A percentile compares a stretch with the other conserved stretches of the same genome.
Conservation (phyloP, 1,284 basidiomycete species). For the Ustilago esculenta region DNA sequence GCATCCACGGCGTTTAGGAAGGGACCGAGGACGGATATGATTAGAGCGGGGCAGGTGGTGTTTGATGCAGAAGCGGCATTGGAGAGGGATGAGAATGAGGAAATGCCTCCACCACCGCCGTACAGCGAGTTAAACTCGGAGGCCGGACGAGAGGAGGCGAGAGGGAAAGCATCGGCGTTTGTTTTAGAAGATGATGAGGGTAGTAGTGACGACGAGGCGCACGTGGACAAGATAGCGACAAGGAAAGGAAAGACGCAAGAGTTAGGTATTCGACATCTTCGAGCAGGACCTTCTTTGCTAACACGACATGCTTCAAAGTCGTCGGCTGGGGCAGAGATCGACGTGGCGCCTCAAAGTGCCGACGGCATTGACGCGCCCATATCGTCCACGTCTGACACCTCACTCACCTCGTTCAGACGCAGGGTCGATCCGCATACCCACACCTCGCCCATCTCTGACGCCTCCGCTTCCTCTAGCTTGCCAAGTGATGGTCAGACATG, state of each 20-base stretch:
- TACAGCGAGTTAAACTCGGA: conserved; percentile 16
- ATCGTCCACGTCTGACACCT: too few species aligned
- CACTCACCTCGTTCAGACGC: background rate
- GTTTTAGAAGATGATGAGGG: conserved; percentile 18
- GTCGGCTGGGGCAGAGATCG: conserved; percentile 21
- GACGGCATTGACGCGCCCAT: too few species aligned
- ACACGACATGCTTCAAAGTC: conserved; percentile 22
- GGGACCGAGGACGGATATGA: conserved; percentile 46
- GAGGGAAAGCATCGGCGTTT: conserved; percentile 6
- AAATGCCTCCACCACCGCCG: conserved; percentile 17
- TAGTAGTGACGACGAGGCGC: background rate
- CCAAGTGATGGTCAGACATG: conserved; percentile 21
- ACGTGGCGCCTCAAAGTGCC: conserved; percentile 1
- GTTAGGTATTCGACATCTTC: too few species aligned
- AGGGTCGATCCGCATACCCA: conserved; percentile 23
- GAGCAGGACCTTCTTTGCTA: conserved; percentile 1
- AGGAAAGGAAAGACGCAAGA: background rate
- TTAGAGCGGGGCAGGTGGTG: conserved; percentile 36
- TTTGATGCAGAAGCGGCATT: conserved; percentile 26
- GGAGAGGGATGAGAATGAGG: conserved; percentile 2
- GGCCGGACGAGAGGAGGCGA: background rate
- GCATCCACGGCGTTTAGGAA: conserved; percentile 40
- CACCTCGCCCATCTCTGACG: background rate
- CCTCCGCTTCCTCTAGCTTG: background rate
- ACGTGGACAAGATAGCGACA: background rate